These are phyloP conservation scores for Botrytis medusae DNA, from an alignment of 2,329 filamentous ascomycete species.

Conservation along the genomic window DNA sequence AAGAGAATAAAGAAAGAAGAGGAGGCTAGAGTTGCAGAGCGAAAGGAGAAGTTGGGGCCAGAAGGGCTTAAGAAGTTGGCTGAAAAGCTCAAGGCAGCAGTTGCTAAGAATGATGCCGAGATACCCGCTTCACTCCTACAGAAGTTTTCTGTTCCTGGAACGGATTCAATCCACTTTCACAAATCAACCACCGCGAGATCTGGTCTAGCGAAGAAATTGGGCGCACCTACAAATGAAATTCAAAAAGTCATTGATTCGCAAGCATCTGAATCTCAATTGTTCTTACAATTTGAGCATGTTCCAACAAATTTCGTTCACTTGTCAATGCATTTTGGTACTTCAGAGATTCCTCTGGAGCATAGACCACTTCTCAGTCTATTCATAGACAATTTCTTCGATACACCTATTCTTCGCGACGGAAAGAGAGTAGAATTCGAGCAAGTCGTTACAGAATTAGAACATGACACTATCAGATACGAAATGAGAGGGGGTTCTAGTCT, in stretches of 20 bases:
- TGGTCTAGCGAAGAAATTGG: conserved; percentile 72
- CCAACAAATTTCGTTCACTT: conserved; percentile 90
- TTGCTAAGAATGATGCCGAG: conserved; percentile 81
- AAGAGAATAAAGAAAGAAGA: conserved; percentile 81
- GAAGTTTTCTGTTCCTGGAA: conserved; percentile 76
- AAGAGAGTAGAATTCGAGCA: conserved; percentile 83
- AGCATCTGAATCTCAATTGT: conserved; percentile 66
- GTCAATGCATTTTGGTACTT: conserved; percentile 76
- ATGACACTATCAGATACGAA: conserved; percentile 82
- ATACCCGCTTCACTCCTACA: conserved; percentile 83
- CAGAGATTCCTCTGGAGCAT: conserved; percentile 72
- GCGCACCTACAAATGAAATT: conserved; percentile 63
- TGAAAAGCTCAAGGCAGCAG: conserved; percentile 76
- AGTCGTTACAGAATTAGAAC: conserved; percentile 86
- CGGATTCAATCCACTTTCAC: conserved; percentile 94
- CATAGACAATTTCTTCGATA: conserved; percentile 90
- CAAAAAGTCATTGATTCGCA: conserved; percentile 76
- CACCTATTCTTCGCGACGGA: conserved; percentile 76
- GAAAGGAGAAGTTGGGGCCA: conserved; percentile 77
- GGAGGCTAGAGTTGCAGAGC: conserved; percentile 71
- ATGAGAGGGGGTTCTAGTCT: conserved; percentile 68
- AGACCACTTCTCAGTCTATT: conserved; percentile 85
- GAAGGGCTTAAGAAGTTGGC: conserved; percentile 75
- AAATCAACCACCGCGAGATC: conserved; percentile 81
- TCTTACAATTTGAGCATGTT: conserved; percentile 96